Base-by-base conservation (phyloP, 495 filamentous ascomycete genomes). In the Xylaria palmicola region DNA sequence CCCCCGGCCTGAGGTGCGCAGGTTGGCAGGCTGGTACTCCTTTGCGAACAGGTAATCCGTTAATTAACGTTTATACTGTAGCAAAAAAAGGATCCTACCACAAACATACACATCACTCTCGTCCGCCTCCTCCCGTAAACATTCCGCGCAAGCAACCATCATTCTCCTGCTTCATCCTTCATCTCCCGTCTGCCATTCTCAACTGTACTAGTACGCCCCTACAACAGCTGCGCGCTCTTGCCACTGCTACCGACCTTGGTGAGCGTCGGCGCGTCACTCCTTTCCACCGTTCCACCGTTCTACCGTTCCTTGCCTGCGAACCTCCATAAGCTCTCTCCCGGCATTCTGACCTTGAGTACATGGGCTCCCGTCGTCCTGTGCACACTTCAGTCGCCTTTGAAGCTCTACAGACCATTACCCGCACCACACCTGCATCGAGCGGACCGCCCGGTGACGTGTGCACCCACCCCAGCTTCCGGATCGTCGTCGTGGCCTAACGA, bases 1-100 rank as follows among this genome's bases (percentile, higher is more conserved):
- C 44, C 24, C 56, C 24, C 29, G 24, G 56, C 22, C 15, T 6
- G 6, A 44, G 19, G 47, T 24, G n/a, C n/a, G n/a, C n/a, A n/a
- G n/a, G n/a, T n/a, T 19, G 7, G 34, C 7, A n/a, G 12, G 47
- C 34, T 44, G 44, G 15, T 53, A 30, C 61, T 63, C 40, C 62
- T 63, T 72, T 72, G 60, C 64, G 69, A 72, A 72, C 69, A 72
- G 39, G 69, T 72, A 72, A 62, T 63, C 69, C 62, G 60, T 72
- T 67, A 62, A 51, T 32, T 64, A 39, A 30, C 50, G 40, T 60
- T 39, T 48, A 34, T 12, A 56, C 26, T 12, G 52, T 44, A 39
- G 56, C 62, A 45, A 54, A 49, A 65, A 66, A 65, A 66, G 68
- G 68, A 65, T 64, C 59, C 50, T 61, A 55, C 64, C 43, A 68